Percentiles rank a stretch among this genome's conserved stretches.
Conservation (phyloP, 2,329 filamentous ascomycete species). For the Hirsutella rhossiliensis region DNA sequence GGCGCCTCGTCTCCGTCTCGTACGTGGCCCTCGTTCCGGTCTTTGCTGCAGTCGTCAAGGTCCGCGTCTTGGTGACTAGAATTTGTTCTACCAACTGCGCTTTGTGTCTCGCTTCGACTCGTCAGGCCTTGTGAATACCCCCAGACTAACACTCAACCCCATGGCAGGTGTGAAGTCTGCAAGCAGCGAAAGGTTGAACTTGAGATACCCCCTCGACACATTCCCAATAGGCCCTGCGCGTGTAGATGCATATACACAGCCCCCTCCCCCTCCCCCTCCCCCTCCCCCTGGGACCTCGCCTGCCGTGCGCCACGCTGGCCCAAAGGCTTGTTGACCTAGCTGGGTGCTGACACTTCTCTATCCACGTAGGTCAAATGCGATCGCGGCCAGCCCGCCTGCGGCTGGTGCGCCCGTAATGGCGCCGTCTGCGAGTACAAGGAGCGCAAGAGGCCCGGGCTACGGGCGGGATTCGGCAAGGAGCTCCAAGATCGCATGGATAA, state of each 20-base stretch:
- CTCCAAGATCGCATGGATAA: constrained; percentile 60
- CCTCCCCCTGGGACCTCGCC: not conserved
- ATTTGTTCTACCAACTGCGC: no score
- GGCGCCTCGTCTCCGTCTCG: constrained; percentile 49
- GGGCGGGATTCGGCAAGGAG: constrained; percentile 60
- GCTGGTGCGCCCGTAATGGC: constrained; percentile 54
- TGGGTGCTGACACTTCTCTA: no score
- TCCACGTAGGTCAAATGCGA: constrained; percentile 57
- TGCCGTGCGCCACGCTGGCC: not conserved
- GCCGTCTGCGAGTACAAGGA: constrained; percentile 57
- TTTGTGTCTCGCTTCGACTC: no score
- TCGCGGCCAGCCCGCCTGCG: constrained; percentile 59
- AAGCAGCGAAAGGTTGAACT: constrained; percentile 64
- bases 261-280: not conserved
- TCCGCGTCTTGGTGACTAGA: no score
- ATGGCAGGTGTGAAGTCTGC: constrained; percentile 57
- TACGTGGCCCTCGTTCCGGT: constrained; percentile 11
- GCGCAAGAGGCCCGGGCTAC: constrained; percentile 53
- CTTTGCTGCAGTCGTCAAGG: not conserved
- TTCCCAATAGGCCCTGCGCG: not conserved
- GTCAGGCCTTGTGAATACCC: constrained; percentile 1
- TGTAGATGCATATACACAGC: not conserved
- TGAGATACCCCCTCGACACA: not conserved
- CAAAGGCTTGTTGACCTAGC: not conserved
- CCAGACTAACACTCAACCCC: constrained; percentile 22